Percentiles rank a stretch among this genome's conserved stretches.
These are phyloP conservation scores for Immersiella caudata DNA, from an alignment of 495 filamentous ascomycete species.

Conservation along the genomic window DNA sequence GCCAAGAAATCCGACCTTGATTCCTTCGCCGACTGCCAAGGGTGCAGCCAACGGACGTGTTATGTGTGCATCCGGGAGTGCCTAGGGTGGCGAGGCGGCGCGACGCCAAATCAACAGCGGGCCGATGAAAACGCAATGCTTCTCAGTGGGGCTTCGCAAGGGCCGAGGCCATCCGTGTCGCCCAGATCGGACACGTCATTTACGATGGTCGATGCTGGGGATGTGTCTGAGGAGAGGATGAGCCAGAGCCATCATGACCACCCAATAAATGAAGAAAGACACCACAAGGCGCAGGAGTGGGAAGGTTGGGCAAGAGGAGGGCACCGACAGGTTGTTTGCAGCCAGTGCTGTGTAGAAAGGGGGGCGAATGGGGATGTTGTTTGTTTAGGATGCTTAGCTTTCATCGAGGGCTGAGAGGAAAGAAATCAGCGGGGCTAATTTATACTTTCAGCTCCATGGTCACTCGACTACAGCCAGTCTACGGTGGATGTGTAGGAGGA, in stretches of 20 bases:
- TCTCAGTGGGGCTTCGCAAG: background rate
- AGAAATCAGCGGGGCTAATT: background rate
- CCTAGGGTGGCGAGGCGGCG: slow-evolving; percentile 39
- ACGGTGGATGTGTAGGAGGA: background rate
- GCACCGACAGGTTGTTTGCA: slow-evolving; percentile 48
- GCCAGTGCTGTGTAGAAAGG: slow-evolving; percentile 50
- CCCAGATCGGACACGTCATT: slow-evolving; percentile 35
- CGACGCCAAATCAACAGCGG: slow-evolving; percentile 1
- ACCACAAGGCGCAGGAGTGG: slow-evolving; percentile 3
- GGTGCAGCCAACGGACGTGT: slow-evolving; percentile 51
- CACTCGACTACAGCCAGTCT: background rate
- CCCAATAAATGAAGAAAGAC: background rate
- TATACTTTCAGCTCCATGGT: background rate
- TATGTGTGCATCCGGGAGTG: slow-evolving; percentile 53
- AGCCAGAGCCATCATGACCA: background rate
- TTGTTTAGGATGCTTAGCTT: slow-evolving; percentile 49
- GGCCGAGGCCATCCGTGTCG: slow-evolving; percentile 1
- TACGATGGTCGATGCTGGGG: slow-evolving; percentile 45
- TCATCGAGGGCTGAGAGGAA: slow-evolving; percentile 41
- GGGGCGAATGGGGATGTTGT: slow-evolving; percentile 51
- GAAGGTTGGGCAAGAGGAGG: slow-evolving; percentile 39
- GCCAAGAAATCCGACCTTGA: slow-evolving; percentile 53
- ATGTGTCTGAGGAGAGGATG: slow-evolving; percentile 17
- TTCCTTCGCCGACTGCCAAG: slow-evolving; percentile 50
- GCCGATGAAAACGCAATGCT: background rate